Evolutionary conservation across 2,329 filamentous ascomycete species (phyloP).

Genomic region (Cladosporium sp.): DNA sequence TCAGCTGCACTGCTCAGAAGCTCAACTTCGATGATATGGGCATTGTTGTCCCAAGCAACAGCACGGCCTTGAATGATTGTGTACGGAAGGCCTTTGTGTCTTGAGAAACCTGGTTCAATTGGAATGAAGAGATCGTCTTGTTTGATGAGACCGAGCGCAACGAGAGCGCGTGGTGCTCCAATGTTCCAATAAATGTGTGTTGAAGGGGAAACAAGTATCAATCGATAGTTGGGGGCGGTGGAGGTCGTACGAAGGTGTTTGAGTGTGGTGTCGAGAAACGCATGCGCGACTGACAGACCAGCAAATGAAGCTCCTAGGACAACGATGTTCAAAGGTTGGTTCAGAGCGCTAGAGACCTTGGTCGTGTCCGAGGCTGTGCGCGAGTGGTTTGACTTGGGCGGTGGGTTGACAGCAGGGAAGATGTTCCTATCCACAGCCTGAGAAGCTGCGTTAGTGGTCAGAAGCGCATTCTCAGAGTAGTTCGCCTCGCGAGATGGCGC

Average conservation of each 20-base stretch:
- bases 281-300: conserved; percentile 35
- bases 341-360: neutral
- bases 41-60: conserved; percentile 32
- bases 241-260: conserved; percentile 25
- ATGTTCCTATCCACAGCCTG: neutral
- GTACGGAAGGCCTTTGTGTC: conserved; percentile 28
- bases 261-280: conserved; percentile 32
- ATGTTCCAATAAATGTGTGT: conserved; percentile 38
- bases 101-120: conserved; percentile 32
- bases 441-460: neutral
- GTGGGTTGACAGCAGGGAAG: neutral
- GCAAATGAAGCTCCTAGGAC: conserved; percentile 37
- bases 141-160: conserved; percentile 31
- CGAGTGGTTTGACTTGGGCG: neutral
- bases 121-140: conserved; percentile 33
- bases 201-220: conserved; percentile 33
- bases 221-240: conserved; percentile 27
- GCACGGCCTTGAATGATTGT: conserved; percentile 35
- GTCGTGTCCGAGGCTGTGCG: neutral
- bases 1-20: conserved; percentile 19
- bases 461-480: conserved; percentile 1
- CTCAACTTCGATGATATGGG: conserved; percentile 34
- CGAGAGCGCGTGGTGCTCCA: conserved; percentile 34
- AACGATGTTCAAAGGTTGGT: conserved; percentile 32
- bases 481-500: neutral